These are phyloP conservation scores for Moelleriella libera DNA, from an alignment of 2,329 filamentous ascomycete genomes.

Conservation along the genomic window DNA sequence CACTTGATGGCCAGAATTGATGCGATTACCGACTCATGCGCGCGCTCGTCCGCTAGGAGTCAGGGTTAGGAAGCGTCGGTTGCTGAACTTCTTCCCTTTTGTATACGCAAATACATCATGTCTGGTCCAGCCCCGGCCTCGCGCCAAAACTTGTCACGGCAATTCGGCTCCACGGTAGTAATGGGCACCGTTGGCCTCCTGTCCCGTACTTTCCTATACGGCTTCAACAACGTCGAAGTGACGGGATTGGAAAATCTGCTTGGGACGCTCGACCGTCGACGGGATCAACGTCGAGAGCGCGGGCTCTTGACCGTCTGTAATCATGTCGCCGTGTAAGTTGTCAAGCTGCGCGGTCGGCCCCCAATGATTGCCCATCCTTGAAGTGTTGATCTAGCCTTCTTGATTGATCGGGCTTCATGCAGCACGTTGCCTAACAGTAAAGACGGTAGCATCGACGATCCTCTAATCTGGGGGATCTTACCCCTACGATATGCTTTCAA, in stretches of 20 bases:
- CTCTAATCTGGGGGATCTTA: slow-evolving; percentile 81
- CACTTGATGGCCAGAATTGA: no score
- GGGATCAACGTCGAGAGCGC: slow-evolving; percentile 48
- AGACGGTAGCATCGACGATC: slow-evolving; percentile 67
- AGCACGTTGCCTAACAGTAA: no score
- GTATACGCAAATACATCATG: slow-evolving; percentile 5
- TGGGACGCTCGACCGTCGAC: slow-evolving; percentile 58
- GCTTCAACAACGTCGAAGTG: slow-evolving; percentile 61
- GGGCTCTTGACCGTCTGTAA: slow-evolving; percentile 64
- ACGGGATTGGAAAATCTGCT: slow-evolving; percentile 66
- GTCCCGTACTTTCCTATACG: slow-evolving; percentile 61
- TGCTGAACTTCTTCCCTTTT: background rate
- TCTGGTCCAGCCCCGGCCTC: slow-evolving; percentile 10
- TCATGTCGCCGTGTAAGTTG: slow-evolving; percentile 23
- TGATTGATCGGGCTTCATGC: no score
- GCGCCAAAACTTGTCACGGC: slow-evolving; percentile 53
- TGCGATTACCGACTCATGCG: no score
- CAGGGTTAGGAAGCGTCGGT: no score
- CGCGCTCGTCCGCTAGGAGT: no score
- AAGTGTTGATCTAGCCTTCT: no score
- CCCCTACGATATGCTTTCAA: slow-evolving; percentile 61
- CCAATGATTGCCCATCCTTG: no score
- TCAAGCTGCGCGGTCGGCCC: background rate
- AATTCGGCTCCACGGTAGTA: slow-evolving; percentile 55
- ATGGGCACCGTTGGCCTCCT: slow-evolving; percentile 62